Percentiles rank a stretch among this genome's conserved stretches.
Evolutionary conservation across 2,329 filamentous ascomycete genomes (phyloP).

Genomic region (Calonectria montana): DNA sequence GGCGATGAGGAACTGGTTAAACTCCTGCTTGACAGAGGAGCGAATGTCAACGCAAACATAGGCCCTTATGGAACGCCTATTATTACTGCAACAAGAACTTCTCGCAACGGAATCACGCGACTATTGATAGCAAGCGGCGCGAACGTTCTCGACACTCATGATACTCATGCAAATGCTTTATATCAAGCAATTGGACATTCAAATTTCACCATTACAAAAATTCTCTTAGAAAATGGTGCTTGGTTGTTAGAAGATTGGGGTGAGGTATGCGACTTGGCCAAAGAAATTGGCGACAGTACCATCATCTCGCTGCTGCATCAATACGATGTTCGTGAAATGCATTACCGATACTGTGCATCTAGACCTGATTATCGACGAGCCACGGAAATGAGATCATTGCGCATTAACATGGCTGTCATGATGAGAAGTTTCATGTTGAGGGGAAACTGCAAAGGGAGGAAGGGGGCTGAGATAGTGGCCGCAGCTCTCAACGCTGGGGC

Average conservation of each 20-base stretch:
- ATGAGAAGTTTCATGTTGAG: background rate
- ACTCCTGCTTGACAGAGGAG: background rate
- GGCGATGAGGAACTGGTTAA: background rate
- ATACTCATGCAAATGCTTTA: background rate
- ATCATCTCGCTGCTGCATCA: background rate
- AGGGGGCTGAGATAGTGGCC: background rate
- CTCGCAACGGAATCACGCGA: background rate
- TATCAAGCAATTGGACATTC: background rate
- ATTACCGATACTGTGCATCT: background rate
- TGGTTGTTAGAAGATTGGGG: background rate
- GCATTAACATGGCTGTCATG: background rate
- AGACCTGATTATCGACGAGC: background rate
- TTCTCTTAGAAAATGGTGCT: background rate
- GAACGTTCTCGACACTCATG: background rate
- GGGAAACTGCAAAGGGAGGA: background rate
- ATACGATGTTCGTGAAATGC: background rate
- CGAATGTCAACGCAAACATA: background rate
- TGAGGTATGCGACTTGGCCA: background rate
- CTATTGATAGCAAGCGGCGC: background rate
- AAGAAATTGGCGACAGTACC: background rate
- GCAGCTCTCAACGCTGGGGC: background rate
- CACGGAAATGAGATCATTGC: background rate
- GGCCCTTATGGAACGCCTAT: background rate
- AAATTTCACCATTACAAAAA: background rate
- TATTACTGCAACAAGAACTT: background rate